Evolutionary conservation across 2,329 filamentous ascomycete species (phyloP), one percentile per base, ranked within the genome.

Genomic region (Diaporthe helianthi): DNA sequence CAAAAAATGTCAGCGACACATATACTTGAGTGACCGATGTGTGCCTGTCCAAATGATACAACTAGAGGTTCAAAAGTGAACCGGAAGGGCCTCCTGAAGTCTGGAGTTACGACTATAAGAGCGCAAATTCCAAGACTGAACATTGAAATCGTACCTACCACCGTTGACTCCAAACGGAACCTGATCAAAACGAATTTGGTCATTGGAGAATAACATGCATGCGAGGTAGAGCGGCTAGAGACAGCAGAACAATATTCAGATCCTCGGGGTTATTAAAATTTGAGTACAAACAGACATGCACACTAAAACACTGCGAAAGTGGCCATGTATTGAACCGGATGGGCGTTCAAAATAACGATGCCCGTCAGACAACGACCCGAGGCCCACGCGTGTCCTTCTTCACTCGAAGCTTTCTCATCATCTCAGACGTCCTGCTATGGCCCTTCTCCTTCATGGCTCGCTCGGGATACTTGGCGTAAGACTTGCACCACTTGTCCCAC

Each of bases 401-500:
- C 10, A 69, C n/a, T 24, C 46, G 67, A 5, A 65, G n/a, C 8
- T 49, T 69, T 15, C 51, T 49, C 29, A 69, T 10, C 7, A 55
- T 33, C n/a, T 46, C 55, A 4, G 66, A 68, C n/a, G 36, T 63
- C 38, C 15, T 53, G 22, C 67, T 55, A 33, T 58, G 51, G 1
- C 67, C 67, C 24, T 69, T 69, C 38, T 65, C 58, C 38, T 55
- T 61, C 29, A 65, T 54, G 12, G 58, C 67, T 6, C 58, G 51
- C 46, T 69, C 47, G 4, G 67, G 67, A 19, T 65, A 58, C 29
- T 68, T 29, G 8, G 66, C 47, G 4, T 68, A 51, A 9, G 38
- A 44, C 31, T 65, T 55, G 41, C 67, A 65, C 51, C 51, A 69
- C 41, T 65, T 69, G 12, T 69, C 51, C 58, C 67, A 58, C 0